A percentile compares a stretch with the other conserved stretches of the same genome.
Evolutionary conservation across 129 eudicot genomes (phyloP).

Genomic region (Artemisia argyi): DNA sequence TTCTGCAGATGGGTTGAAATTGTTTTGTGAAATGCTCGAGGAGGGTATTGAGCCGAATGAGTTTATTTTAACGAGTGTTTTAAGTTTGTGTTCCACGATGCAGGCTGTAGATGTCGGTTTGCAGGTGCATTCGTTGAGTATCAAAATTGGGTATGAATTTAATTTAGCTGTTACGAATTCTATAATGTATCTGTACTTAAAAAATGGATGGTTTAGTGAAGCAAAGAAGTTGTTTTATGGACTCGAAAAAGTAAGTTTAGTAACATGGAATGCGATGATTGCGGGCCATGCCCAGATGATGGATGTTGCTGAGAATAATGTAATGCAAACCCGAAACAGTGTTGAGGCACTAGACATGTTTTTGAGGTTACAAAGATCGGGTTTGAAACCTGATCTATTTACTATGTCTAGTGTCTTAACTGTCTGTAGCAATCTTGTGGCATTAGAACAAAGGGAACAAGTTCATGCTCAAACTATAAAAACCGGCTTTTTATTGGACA

Average conservation of each 20-base stretch:
- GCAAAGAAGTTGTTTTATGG: slow-evolving; percentile 77
- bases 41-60: slow-evolving; percentile 70
- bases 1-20: slow-evolving; percentile 52
- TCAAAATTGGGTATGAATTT: slow-evolving; percentile 57
- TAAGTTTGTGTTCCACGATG: slow-evolving; percentile 72
- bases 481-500: slow-evolving; percentile 63
- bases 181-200: slow-evolving; percentile 79
- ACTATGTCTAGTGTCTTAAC: slow-evolving; percentile 72
- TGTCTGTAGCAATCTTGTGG: slow-evolving; percentile 68
- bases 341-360: slow-evolving; percentile 65
- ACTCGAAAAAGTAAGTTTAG: slow-evolving; percentile 50
- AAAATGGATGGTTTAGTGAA: slow-evolving; percentile 52
- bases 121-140: slow-evolving; percentile 66
- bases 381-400: slow-evolving; percentile 69
- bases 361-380: slow-evolving; percentile 56
- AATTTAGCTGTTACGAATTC: slow-evolving; percentile 53
- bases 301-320: slow-evolving; percentile 45
- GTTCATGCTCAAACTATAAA: slow-evolving; percentile 72
- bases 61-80: slow-evolving; percentile 60
- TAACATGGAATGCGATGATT: slow-evolving; percentile 93
- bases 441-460: slow-evolving; percentile 91
- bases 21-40: slow-evolving; percentile 60
- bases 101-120: slow-evolving; percentile 64
- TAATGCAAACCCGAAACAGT: slow-evolving; percentile 57
- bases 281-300: slow-evolving; percentile 89